Evolutionary conservation across 1,284 basidiomycete species (phyloP).

Genomic region (Pyrrhoderma noxium): DNA sequence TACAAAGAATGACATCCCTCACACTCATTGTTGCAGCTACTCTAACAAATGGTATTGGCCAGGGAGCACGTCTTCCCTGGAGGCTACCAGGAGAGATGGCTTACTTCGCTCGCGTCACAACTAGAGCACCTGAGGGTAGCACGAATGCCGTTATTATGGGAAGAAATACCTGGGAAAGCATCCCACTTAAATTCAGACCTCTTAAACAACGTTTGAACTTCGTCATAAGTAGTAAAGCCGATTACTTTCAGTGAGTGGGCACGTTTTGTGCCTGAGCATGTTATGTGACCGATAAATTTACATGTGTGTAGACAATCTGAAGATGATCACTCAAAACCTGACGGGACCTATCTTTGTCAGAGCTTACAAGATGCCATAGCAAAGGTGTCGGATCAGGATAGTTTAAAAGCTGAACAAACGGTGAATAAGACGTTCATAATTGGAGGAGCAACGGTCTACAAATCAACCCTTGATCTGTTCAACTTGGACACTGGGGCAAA

Average conservation of each 20-base stretch:
- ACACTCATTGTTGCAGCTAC: constrained; percentile 95
- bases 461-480: constrained; percentile 16
- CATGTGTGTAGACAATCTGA: background rate
- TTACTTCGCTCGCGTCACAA: constrained; percentile 84
- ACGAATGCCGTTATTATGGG: constrained; percentile 93
- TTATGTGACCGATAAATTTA: too few relatives aligned
- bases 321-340: background rate
- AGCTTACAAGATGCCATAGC: constrained; percentile 17
- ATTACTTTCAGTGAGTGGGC: constrained; percentile 57
- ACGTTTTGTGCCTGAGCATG: too few relatives aligned
- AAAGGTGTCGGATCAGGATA: constrained; percentile 13
- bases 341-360: constrained; percentile 14
- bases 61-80: constrained; percentile 80
- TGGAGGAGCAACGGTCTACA: constrained; percentile 85
- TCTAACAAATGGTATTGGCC: constrained; percentile 81
- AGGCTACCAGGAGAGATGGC: constrained; percentile 84
- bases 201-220: constrained; percentile 75
- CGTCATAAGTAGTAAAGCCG: constrained; percentile 64
- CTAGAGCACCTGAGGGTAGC: constrained; percentile 44
- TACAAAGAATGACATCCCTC: constrained; percentile 29
- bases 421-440: constrained; percentile 72
- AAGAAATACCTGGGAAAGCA: constrained; percentile 96
- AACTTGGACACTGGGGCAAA: background rate
- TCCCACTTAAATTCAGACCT: constrained; percentile 85
- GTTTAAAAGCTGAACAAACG: background rate